A percentile compares a stretch with the other conserved stretches of the same genome.
Conservation (phyloP, 225 moss, liverwort and hornwort genomes). For the Takakia lepidozioides region DNA sequence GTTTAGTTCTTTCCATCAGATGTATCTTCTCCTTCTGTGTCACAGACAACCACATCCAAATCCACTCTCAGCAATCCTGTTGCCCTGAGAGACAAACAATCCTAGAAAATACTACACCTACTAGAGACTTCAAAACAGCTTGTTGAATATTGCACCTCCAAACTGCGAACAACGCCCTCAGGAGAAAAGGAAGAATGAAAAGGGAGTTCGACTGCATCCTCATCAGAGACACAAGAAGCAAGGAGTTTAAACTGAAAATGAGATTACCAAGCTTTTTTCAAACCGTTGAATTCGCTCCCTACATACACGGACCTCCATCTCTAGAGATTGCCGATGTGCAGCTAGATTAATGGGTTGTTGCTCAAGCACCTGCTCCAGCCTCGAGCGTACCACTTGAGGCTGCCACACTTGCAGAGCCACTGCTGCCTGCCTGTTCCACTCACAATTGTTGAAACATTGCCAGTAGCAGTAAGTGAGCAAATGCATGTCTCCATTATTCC, state of each 20-base stretch:
- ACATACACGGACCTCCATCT: constrained; percentile 50
- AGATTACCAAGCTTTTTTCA: constrained; percentile 43
- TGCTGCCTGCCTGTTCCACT: constrained; percentile 29
- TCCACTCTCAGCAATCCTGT: constrained; percentile 5
- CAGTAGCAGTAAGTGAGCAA: not conserved
- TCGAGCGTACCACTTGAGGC: constrained; percentile 46
- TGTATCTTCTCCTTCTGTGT: constrained; percentile 31
- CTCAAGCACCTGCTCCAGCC: constrained; percentile 39
- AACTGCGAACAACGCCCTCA: too few relatives aligned
- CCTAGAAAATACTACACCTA: constrained; percentile 1
- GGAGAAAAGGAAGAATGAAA: too few relatives aligned
- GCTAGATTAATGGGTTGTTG: constrained; percentile 34
- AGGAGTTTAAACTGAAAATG: not conserved
- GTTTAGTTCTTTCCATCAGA: constrained; percentile 20
- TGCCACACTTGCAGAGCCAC: constrained; percentile 47
- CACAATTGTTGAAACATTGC: not conserved
- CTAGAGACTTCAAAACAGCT: not conserved
- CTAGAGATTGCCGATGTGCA: constrained; percentile 35
- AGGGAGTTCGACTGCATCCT: not conserved
- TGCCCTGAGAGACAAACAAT: constrained; percentile 11
- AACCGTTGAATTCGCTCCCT: constrained; percentile 38
- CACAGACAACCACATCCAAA: not conserved
- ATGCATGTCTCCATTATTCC: not conserved
- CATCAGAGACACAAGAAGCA: too few relatives aligned
- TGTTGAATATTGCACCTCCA: not conserved